Evolutionary conservation across 75 land plant species (phyloP), one percentile per base, ranked within the genome.

Genomic region (Sequoiadendron giganteum): DNA sequence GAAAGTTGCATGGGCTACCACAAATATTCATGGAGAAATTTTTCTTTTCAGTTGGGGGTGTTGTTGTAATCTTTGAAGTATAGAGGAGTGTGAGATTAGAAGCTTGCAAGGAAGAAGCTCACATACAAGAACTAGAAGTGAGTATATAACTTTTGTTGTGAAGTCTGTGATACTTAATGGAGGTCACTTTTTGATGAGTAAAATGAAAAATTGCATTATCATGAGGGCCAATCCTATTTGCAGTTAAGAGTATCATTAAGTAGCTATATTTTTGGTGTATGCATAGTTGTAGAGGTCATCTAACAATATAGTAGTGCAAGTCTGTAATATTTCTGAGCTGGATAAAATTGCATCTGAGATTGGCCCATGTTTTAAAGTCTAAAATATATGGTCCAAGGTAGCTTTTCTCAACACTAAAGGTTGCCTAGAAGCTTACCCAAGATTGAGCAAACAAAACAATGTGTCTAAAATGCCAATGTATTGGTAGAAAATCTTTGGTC

Each of bases 1-100:
- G 89, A 97, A 95, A 87, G 99, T 98, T 52, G 96, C 96, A 68
- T 98, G 96, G 86, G 96, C 94, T 86, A 96, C 98, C 68, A 90
- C 94, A 2, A 98, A 97, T 86, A 93, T 97, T 85, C 56, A 96
- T 82, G 98, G 99, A 36, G 99, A 97, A 75, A 15, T 96, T 48
- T 92, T 96, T 96, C 16, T 97, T 97, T 88, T 86, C 93, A 98
- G 97, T 97, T 87, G 99, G 92, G 65, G 99, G 93, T 47, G 94
- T 87, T 84, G 92, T 89, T 73, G 92, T 96, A 68, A 90, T 97
- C 25, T 92, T 97, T 91, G 99, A 97, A 92, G 95, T 93, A 38
- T 95, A 95, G 84, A 91, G 99, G 87, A 96, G 91, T 90, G 72
- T 97, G 47, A 89, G 97, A 87, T 97, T 97, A 86, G 98, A 97